These are phyloP conservation scores for Aethionema arabicum DNA, from an alignment of 345 rosid species.

Conservation along the genomic window DNA sequence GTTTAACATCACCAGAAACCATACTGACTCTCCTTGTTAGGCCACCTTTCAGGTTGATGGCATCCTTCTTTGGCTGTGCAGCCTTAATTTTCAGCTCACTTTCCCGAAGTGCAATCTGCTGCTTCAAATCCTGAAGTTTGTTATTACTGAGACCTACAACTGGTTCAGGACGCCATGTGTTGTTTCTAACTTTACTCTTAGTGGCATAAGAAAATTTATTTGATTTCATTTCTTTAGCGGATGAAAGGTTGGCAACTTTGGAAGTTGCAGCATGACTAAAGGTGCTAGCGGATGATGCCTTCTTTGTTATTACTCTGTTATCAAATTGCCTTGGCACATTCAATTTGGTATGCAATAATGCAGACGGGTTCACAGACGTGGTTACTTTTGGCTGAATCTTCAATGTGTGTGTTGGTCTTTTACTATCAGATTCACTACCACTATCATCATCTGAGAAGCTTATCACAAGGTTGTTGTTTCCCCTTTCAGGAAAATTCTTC, in stretches of 20 bases:
- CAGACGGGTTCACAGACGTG: conserved; percentile 38
- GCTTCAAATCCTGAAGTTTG: conserved; percentile 77
- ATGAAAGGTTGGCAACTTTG: conserved; percentile 34
- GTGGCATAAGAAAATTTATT: conserved; percentile 37
- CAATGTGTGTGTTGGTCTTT: conserved; percentile 27
- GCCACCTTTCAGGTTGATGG: conserved; percentile 17
- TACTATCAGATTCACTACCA: conserved; percentile 70
- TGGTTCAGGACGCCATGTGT: conserved; percentile 45
- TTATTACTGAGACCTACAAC: conserved; percentile 42
- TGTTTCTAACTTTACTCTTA: conserved; percentile 47
- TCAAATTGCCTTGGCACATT: conserved; percentile 39
- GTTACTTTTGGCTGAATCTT: conserved; percentile 39
- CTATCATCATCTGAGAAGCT: conserved; percentile 86
- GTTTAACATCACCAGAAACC: conserved; percentile 42
- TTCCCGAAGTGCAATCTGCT: conserved; percentile 91
- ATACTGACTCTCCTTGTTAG: conserved; percentile 42
- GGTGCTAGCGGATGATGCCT: conserved; percentile 45
- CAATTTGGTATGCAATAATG: conserved; percentile 33
- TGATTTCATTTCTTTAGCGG: conserved; percentile 33
- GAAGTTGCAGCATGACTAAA: conserved; percentile 47
- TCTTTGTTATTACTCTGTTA: conserved; percentile 44
- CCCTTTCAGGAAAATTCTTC: conserved; percentile 42
- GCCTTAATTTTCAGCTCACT: conserved; percentile 73
- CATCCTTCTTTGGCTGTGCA: conserved; percentile 58
- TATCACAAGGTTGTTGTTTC: conserved; percentile 69